Evolutionary conservation across 2,329 filamentous ascomycete genomes (phyloP).

Genomic region (Hypoxylon sp.): DNA sequence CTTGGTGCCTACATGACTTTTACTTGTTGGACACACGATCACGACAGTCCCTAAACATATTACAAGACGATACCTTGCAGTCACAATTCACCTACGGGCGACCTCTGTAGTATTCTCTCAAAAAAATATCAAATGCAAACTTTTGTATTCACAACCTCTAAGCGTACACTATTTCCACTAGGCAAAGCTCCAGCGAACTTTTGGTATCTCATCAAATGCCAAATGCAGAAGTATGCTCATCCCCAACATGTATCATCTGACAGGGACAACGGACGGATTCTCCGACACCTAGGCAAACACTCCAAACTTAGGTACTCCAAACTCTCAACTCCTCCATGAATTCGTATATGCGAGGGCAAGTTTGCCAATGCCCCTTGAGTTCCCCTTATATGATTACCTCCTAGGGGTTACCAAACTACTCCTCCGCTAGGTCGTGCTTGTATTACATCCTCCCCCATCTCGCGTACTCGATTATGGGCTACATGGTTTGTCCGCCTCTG

Average conservation of each 20-base stretch:
- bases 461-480: slow-evolving; percentile 11
- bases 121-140: background rate
- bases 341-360: background rate
- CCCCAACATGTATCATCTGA: slow-evolving; percentile 4
- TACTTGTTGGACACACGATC: background rate
- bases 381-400: background rate
- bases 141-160: background rate
- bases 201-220: slow-evolving; percentile 29
- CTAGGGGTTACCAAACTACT: background rate
- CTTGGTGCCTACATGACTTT: background rate
- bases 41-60: background rate
- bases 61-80: background rate
- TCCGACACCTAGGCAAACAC: background rate
- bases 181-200: background rate
- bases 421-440: background rate
- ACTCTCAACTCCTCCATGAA: slow-evolving; percentile 8
- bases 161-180: background rate
- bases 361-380: background rate
- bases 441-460: background rate
- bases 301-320: slow-evolving; percentile 1
- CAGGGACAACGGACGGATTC: background rate
- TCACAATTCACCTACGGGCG: too few species aligned
- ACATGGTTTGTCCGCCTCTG: slow-evolving; percentile 58
- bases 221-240: background rate
- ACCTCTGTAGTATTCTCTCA: background rate